Evolutionary conservation across 257 asterid species (phyloP).

Genomic region (Plantago major): DNA sequence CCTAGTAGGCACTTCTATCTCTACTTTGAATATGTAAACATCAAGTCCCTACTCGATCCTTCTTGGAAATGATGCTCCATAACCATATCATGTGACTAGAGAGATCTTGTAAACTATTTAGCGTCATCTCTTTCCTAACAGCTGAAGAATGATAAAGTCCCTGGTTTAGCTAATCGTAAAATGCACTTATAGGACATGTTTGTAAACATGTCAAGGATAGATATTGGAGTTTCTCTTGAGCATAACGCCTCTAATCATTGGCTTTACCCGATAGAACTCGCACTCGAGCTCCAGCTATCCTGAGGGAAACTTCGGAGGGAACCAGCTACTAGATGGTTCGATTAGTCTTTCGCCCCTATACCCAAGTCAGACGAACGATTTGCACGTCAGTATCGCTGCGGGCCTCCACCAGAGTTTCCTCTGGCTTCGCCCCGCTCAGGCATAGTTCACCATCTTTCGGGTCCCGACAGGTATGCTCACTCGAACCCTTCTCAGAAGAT

Average conservation of each 20-base stretch:
- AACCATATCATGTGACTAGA: neutral
- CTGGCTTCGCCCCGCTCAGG: constrained; percentile 73
- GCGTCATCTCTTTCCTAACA: neutral
- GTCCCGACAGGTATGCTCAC: constrained; percentile 51
- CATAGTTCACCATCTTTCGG: constrained; percentile 73
- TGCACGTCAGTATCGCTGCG: constrained; percentile 69
- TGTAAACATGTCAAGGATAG: neutral
- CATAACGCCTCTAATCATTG: no score
- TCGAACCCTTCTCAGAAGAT: constrained; percentile 5
- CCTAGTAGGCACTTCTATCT: neutral
- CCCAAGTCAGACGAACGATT: no score
- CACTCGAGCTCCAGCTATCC: no score
- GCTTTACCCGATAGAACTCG: no score
- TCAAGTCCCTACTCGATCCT: neutral
- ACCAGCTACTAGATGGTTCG: no score
- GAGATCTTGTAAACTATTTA: no score
- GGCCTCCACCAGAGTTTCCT: constrained; percentile 85
- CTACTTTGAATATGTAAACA: neutral
- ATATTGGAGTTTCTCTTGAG: neutral
- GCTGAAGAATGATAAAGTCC: neutral
- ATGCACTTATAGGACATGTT: neutral
- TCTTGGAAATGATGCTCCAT: neutral
- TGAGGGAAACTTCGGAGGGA: no score
- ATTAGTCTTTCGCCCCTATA: no score
- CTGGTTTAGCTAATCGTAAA: neutral